Evolutionary conservation across 176 grass and related monocot species (phyloP).

Genomic region (Aegilops bicornis): DNA sequence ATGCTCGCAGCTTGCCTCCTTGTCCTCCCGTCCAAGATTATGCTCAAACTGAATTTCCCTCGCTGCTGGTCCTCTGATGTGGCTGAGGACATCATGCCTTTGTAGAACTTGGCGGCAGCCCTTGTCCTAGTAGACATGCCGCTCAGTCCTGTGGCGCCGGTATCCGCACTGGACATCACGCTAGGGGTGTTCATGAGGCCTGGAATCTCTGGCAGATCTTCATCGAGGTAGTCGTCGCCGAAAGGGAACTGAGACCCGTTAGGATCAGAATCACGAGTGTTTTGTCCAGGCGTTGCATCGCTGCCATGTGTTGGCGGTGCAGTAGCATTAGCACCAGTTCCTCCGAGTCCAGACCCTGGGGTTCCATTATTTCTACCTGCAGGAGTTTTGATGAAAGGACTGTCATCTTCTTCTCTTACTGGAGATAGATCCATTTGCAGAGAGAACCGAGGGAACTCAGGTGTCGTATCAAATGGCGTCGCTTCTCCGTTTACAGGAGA

Average conservation of each 20-base stretch:
- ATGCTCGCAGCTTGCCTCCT: slow-evolving; percentile 87
- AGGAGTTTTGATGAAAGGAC: slow-evolving; percentile 56
- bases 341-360: slow-evolving; percentile 21
- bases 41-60: slow-evolving; percentile 65
- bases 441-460: slow-evolving; percentile 45
- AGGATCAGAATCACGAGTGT: not conserved
- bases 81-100: slow-evolving; percentile 43
- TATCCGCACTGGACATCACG: slow-evolving; percentile 38
- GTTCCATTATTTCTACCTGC: not conserved
- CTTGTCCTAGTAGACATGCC: slow-evolving; percentile 87
- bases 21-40: slow-evolving; percentile 75
- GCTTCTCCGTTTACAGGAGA: slow-evolving; percentile 1
- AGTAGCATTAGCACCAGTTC: slow-evolving; percentile 31
- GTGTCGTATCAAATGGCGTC: slow-evolving; percentile 13
- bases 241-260: slow-evolving; percentile 30
- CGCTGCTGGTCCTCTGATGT: slow-evolving; percentile 28
- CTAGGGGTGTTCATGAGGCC: slow-evolving; percentile 43
- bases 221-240: slow-evolving; percentile 34
- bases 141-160: slow-evolving; percentile 39
- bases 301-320: slow-evolving; percentile 22
- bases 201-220: slow-evolving; percentile 49
- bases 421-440: slow-evolving; percentile 31
- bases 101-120: slow-evolving; percentile 73
- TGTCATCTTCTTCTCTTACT: slow-evolving; percentile 17
- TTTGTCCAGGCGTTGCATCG: slow-evolving; percentile 27